A percentile compares a stretch with the other conserved stretches of the same genome.
phyloP scores from a whole-genome alignment of 495 filamentous ascomycete species.

The Penicillium robsamsonii region DNA sequence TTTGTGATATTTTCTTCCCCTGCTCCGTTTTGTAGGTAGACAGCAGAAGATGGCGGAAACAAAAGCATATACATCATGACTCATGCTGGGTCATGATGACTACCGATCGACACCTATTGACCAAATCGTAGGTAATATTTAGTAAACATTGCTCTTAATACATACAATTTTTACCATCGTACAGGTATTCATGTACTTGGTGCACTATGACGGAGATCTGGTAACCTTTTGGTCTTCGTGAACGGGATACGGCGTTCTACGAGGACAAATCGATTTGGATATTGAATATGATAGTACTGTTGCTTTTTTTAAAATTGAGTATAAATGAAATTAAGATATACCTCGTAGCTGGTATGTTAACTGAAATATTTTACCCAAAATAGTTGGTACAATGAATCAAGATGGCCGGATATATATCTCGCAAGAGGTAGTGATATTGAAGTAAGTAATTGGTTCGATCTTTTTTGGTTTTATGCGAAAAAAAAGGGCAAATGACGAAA shows the following conservation, averaged over 20 bases:
- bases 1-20: too few relatives aligned
- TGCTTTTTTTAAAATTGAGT: background rate
- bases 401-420: background rate
- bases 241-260: background rate
- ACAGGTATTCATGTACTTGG: background rate
- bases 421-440: background rate
- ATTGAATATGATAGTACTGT: background rate
- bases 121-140: background rate
- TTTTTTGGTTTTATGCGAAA: background rate
- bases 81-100: slow-evolving; percentile 19
- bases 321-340: background rate
- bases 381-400: background rate
- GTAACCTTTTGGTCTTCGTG: background rate
- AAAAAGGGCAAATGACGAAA: slow-evolving; percentile 16
- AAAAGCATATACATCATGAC: slow-evolving; percentile 21
- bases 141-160: background rate
- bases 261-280: background rate
- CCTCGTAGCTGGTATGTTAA: background rate
- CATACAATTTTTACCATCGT: background rate
- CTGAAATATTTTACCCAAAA: background rate
- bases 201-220: background rate
- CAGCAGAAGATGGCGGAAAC: too few relatives aligned
- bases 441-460: background rate
- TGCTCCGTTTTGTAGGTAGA: too few relatives aligned
- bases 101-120: slow-evolving; percentile 11